Base-by-base conservation (phyloP, 768 basidiomycete species). In the Tubosaeta sp. region DNA sequence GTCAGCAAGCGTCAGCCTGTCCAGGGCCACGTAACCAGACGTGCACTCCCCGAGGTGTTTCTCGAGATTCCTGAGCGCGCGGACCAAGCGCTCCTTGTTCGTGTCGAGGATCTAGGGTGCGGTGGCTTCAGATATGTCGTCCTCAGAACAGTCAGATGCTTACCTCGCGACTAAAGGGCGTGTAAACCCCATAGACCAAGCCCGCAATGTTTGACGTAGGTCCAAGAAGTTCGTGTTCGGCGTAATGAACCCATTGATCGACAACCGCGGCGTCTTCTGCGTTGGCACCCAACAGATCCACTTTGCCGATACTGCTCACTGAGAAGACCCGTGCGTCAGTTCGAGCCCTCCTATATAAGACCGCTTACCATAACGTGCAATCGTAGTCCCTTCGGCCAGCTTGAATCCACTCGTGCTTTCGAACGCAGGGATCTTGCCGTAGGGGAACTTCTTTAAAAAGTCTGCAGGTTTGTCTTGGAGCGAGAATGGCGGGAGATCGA, bases 391-490 rank as follows among this genome's bases (percentile, higher is more conserved):
- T 41, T 58, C 56, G 35, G 41, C 39, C 32, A 58, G 19, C 39
- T 35, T 58, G 22, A 46, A 49, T 8, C 56, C 56, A 16, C 49
- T 34, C 5, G 34, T 14, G 8, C 19, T 47, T 19, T 63, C 57
- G 42, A 64, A 64, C 2, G 59, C 34, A 5, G 62, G 61, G 10
- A 61, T 49, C 34, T 63, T 65, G 1, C 57, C 59, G 16, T 57
- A 55, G 2, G 52, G 33, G 29, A 64, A 65, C 25, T 59, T 59
- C 29, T 33, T 8, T 3, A 29, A 32, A 22, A 55, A 64, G 13
- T 49, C 58, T 0, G 43, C 39, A 10, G 60, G 59, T 43, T 54
- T 65, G 27, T 59, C 46, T 0, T 25, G 16, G 32, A 55, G 54
- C 0, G 44, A 29, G 14, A 46, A 58, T 17, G 56, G 38, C 0